Evolutionary conservation across 2,329 filamentous ascomycete species (phyloP).

Genomic region (Nigrospora sphaerica): DNA sequence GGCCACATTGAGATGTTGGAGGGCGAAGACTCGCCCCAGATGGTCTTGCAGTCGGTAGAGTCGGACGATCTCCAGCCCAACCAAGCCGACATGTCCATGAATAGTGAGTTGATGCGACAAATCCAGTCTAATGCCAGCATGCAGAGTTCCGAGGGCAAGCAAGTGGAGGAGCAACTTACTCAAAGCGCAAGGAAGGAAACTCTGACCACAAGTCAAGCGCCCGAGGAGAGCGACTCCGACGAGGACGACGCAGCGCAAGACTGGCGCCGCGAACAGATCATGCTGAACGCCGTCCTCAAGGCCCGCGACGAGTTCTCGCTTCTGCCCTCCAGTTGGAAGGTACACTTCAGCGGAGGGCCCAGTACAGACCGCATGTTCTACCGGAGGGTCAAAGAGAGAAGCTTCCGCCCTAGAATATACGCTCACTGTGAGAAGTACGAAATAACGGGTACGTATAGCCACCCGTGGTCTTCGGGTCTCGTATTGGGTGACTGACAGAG

Average conservation of each 20-base stretch:
- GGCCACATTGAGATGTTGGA: too few species aligned
- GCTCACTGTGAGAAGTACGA: constrained; percentile 16
- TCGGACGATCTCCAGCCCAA: too few species aligned
- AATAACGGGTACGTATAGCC: constrained; percentile 17
- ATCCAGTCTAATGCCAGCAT: too few species aligned
- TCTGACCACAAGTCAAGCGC: neutral
- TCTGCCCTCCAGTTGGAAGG: constrained; percentile 22
- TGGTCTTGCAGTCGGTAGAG: too few species aligned
- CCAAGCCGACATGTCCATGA: too few species aligned
- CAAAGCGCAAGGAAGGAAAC: neutral
- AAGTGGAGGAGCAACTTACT: too few species aligned
- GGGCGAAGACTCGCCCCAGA: too few species aligned
- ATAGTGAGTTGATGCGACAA: too few species aligned
- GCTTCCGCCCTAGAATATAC: constrained; percentile 21
- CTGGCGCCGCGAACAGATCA: constrained; percentile 20
- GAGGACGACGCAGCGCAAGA: constrained; percentile 8
- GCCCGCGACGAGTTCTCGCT: constrained; percentile 19
- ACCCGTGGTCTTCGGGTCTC: too few species aligned
- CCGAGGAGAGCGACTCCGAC: constrained; percentile 3
- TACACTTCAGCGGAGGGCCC: constrained; percentile 21
- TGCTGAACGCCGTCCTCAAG: constrained; percentile 19
- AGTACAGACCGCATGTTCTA: constrained; percentile 22
- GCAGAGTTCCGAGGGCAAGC: too few species aligned
- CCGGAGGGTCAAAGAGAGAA: constrained; percentile 12
- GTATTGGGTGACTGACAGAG: neutral